These are phyloP conservation scores for Elongisporangium prolatum DNA, from an alignment of 352 stramenopile species.

Conservation along the genomic window DNA sequence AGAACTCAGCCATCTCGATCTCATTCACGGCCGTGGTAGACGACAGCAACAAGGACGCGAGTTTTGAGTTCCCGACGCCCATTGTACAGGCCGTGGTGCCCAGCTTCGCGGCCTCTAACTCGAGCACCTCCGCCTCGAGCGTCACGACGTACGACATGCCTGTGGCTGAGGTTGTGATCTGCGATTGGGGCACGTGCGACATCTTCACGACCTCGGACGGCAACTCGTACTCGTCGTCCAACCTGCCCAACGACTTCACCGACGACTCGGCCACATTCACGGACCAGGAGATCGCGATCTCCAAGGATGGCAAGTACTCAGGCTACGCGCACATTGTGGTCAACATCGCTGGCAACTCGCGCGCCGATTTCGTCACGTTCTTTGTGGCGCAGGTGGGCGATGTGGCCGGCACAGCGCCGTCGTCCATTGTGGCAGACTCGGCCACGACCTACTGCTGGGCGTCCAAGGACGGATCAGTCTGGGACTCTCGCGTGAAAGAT, in stretches of 20 bases:
- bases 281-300: conserved; percentile 59
- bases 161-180: conserved; percentile 71
- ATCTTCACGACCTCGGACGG: conserved; percentile 44
- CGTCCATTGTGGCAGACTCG: conserved; percentile 45
- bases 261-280: conserved; percentile 48
- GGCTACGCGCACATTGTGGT: conserved; percentile 68
- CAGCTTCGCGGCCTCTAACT: conserved; percentile 27
- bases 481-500: conserved; percentile 46
- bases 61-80: conserved; percentile 54
- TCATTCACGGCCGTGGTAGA: conserved; percentile 65
- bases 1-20: conserved; percentile 46
- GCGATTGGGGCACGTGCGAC: conserved; percentile 71
- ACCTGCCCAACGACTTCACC: conserved; percentile 70
- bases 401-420: conserved; percentile 41
- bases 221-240: conserved; percentile 52
- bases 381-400: conserved; percentile 75
- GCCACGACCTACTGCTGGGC: conserved; percentile 79
- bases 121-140: conserved; percentile 21
- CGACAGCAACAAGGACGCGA: conserved; percentile 27
- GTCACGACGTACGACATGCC: conserved; percentile 47
- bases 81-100: conserved; percentile 40
- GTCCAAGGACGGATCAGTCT: conserved; percentile 43
- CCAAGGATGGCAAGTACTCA: conserved; percentile 77
- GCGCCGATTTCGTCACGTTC: conserved; percentile 73
- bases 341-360: conserved; percentile 57